A percentile compares a stretch with the other conserved stretches of the same genome.
phyloP scores from a whole-genome alignment of 176 grass and related monocot species.

The Oryza meridionalis region DNA sequence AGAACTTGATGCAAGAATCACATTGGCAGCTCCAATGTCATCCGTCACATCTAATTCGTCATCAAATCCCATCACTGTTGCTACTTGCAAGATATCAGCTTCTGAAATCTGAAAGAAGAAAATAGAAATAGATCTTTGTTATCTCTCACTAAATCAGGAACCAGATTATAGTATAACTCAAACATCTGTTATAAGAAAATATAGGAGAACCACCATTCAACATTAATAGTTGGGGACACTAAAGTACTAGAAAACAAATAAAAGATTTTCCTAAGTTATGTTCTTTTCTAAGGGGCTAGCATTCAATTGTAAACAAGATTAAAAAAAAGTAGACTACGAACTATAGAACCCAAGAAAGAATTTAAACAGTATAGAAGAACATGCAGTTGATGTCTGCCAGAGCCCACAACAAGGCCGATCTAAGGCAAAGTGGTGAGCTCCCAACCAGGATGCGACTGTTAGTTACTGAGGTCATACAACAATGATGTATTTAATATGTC shows the following conservation, averaged over 20 bases:
- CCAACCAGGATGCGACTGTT: not conserved
- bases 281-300: not conserved
- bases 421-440: not conserved
- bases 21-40: constrained; percentile 80
- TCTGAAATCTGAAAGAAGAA: constrained; percentile 72
- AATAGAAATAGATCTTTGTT: constrained; percentile 32
- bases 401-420: not conserved
- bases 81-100: constrained; percentile 86
- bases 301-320: constrained; percentile 10
- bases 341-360: constrained; percentile 14
- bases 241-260: not conserved
- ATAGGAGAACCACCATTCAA: not conserved
- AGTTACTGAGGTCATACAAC: not conserved
- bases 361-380: constrained; percentile 1
- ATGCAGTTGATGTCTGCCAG: not conserved
- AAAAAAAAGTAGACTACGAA: not conserved
- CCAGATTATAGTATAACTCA: constrained; percentile 29
- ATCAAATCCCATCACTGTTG: constrained; percentile 89
- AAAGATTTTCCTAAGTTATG: not conserved
- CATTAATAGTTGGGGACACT: constrained; percentile 3
- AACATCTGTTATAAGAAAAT: constrained; percentile 19
- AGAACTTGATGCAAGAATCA: constrained; percentile 83
- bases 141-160: constrained; percentile 13
- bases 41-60: constrained; percentile 82
- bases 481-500: not conserved